Base-by-base conservation (phyloP, 2,329 filamentous ascomycete genomes). In the Ophiostoma angusticollis region DNA sequence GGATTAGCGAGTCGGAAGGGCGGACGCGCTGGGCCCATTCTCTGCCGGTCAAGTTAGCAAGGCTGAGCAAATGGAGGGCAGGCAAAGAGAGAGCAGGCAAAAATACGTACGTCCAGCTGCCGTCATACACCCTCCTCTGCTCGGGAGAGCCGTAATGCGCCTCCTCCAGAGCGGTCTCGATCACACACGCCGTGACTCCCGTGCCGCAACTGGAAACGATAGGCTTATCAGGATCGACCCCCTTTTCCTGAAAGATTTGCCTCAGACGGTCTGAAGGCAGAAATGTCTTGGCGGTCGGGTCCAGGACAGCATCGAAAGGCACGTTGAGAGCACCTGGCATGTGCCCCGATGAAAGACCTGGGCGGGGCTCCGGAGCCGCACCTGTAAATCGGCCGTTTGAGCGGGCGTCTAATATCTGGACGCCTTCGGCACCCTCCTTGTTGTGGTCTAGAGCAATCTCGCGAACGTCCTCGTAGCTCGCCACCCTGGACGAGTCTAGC, bases 151-250 rank as follows among this genome's bases (percentile, higher is more conserved):
- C 83, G 54, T 77, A 87, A 2, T 78, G 79, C 17, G 87, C 84
- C 58, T 85, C 78, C 22, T 74, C 75, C 39, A 98, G 62, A 2
- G 86, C 91, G 27, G 86, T 80, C 55, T 98, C 91, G 30, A 98
- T 75, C 31, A 95, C 74, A 14, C 84, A 84, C 7, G 91, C 91
- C 9, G 87, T 96, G 37, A 98, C 89, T 24, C 91, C 91, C 6
- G 87, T 95, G 11, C 91, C 91, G 52, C 91, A 98, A 52, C 74
- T 89, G 35, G 77, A 82, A 50, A 96, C 80, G 48, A 95, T 83
- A 4, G 87, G 82, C 57, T 80, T 85, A 21, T 68, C 67, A 0
- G 81, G 75, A 54, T 94, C 79, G 8, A 98, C 64, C 1, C 85
- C 80, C 55, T 81, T 89, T n/a, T 69, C 65, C 56, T 81, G 67